Base-by-base conservation (phyloP, 306 rosid genomes). In the Ormosia emarginata region DNA sequence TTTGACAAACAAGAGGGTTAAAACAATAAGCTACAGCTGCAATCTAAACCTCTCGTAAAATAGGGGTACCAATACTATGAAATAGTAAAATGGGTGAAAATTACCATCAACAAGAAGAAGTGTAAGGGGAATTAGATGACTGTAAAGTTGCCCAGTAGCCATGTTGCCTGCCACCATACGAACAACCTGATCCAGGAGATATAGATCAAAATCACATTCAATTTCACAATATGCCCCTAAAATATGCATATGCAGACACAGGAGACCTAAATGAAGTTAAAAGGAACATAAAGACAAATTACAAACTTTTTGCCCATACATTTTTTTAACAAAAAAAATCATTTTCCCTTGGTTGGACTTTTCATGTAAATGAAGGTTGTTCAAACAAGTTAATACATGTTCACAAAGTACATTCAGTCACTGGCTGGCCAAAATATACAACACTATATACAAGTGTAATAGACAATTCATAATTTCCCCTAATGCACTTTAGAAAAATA, bases 61-160 rank as follows among this genome's bases (percentile, higher is more conserved):
- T 52, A 70, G 62, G 49, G 80, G 30, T 10, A 74, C 41, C 62
- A 33, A 24, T 24, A 7, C 56, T 13, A 56, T 47, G 46, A 72
- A 55, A 53, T 33, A 66, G 77, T 52, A 33, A 46, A 57, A 24
- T 17, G 47, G 30, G 62, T 40, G 57, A 53, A 70, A 50, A 79
- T 30, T 89, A 95, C 99, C 99, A 84, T 95, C 98, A 85, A 93
- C 92, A 57, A 95, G 99, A 73, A 95, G 98, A 78, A 95, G 92
- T 44, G 89, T 90, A 65, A 95, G 92, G 71, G 99, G 99, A 74
- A 92, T 88, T 79, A 95, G 79, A 79, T 85, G 92, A 81, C 98
- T 80, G 74, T 95, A 95, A 24, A 95, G 93, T 61, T 86, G 90
- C 71, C 94, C 98, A 82, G 98, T 90, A 80, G 86, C 88, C 86